Evolutionary conservation across 1,284 basidiomycete species (phyloP), one percentile per base, ranked within the genome.

Genomic region (Anthracocystis walkeri): DNA sequence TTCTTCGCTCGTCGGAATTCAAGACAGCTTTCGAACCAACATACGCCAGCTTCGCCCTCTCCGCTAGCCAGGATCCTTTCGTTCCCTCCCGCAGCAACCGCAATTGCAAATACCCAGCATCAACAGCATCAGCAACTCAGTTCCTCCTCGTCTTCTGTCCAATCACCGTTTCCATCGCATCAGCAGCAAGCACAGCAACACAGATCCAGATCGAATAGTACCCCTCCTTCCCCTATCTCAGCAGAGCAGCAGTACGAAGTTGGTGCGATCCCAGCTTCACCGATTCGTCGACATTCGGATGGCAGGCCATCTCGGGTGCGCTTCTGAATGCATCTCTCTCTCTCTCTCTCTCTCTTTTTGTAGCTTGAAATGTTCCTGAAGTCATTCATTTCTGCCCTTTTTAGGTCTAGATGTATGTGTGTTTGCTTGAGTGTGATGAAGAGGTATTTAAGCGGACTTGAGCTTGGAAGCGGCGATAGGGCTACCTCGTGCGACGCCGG

Each of bases 401-500:
- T 8, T 5, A 29, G 8, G 29, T 29, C 29, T 29, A 40, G 7
- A 20, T 52, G 31, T 12, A 12, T 27, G 12, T 53, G 42, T 21
- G n/a, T 45, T 8, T 12, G 25, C 18, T 14, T 14, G 20, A 16
- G 35, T 11, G 35, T 27, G 23, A 18, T n/a, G 16, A 20, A 16
- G 51, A 31, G 2, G 23, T 5, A 11, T 12, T 50, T 40, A 61
- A 14, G 74, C 61, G 7, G 44, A 58, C 56, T 72, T 64, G 25
- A 42, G 21, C 10, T 50, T 46, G 14, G 49, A 50, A 40, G 51
- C 58, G 27, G 51, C 59, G 59, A 66, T 54, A 5, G 73, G 65
- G 21, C 64, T 72, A 2, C 65, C 68, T 25, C 73, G 42, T 16
- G 68, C 68, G n/a, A 76, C 56, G 23, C 74, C 74, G 21, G 27